phyloP scores from a whole-genome alignment of 306 rosid species.

The Gastrolobium bilobum region DNA sequence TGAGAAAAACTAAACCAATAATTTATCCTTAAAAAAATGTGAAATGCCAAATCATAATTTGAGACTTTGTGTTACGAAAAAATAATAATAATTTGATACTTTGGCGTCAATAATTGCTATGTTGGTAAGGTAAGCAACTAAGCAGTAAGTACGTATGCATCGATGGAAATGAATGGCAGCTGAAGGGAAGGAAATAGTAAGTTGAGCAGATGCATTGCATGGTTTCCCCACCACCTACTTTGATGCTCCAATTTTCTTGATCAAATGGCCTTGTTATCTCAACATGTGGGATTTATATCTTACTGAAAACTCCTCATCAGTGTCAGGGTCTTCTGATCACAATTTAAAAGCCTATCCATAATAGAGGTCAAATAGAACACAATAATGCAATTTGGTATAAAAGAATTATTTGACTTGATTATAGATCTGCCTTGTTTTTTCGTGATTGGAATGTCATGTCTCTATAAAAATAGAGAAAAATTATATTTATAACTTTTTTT shows the following conservation, averaged over 20 bases:
- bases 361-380: not conserved
- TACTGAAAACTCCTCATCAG: slow-evolving; percentile 31
- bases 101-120: slow-evolving; percentile 34
- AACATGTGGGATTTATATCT: slow-evolving; percentile 43
- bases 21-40: not conserved
- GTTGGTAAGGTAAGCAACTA: slow-evolving; percentile 22
- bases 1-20: too few relatives aligned
- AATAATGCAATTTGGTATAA: slow-evolving; percentile 49
- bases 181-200: slow-evolving; percentile 28
- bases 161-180: slow-evolving; percentile 49
- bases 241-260: slow-evolving; percentile 48
- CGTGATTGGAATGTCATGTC: too few relatives aligned
- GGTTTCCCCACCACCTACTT: slow-evolving; percentile 36
- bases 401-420: slow-evolving; percentile 36
- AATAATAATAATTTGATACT: slow-evolving; percentile 24
- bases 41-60: slow-evolving; percentile 37
- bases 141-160: slow-evolving; percentile 23
- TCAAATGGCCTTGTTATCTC: not conserved
- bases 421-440: slow-evolving; percentile 16
- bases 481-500: too few relatives aligned
- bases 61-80: not conserved
- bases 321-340: slow-evolving; percentile 22
- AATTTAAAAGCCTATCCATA: slow-evolving; percentile 30
- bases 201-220: slow-evolving; percentile 57
- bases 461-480: too few relatives aligned